Evolutionary conservation across 176 grass and related monocot genomes (phyloP), one percentile per base, ranked within the genome.

Genomic region (Carex parvula): DNA sequence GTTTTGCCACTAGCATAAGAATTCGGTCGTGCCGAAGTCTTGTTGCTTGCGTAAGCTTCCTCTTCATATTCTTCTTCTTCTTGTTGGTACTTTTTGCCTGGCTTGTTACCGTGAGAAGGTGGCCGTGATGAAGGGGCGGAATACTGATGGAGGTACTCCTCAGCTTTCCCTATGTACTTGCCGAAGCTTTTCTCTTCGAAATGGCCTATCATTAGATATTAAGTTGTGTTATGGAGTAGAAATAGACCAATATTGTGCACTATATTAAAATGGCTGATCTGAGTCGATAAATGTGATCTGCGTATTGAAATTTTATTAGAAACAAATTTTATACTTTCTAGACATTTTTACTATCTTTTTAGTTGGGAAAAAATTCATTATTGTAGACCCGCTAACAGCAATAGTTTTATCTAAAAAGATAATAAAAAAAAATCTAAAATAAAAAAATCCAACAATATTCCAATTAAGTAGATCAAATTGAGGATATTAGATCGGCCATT

Each of bases 111-210:
- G 5, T 81, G 78, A 81, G 78, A 81, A 39, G 78, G 30, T 1
- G 29, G 78, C 12, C 0, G 29, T 81, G 78, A 62, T 82, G 60
- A 50, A 64, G 80, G 80, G 60, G 80, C 16, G 0, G 80, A 41
- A 17, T 82, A 82, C 44, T 82, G n/a, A 26, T 82, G 80, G 80
- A 82, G 80, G 63, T 82, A 82, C 14, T 29, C 60, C n/a, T 82
- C 80, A 15, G 80, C 80, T 46, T 62, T 82, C 8, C 9, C 80
- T n/a, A 82, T 82, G 80, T 82, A 82, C 39, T 82, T 82, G 37
- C 80, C 80, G 11, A 52, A 82, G 60, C 61, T 67, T n/a, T 82
- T 82, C 39, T 82, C 80, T 67, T 82, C 80, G 16, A 82, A 20
- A 26, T 82, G 80, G n/a, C 80, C 80, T 82, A 20, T 67, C 1